Base-by-base conservation (phyloP, 768 basidiomycete species). In the Trametes punicea region DNA sequence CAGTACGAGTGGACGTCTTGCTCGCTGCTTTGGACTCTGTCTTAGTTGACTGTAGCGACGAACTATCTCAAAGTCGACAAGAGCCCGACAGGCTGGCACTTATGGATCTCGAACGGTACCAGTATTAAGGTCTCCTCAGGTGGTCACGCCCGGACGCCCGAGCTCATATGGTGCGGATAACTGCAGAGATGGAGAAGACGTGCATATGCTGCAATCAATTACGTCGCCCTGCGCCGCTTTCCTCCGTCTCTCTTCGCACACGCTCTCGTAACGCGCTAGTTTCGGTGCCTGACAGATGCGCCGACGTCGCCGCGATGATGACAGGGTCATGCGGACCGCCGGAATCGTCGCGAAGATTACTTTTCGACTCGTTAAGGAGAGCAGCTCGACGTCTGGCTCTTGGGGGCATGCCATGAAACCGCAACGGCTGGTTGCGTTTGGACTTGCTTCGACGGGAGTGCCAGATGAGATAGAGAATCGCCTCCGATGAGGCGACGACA, bases 391-490 rank as follows among this genome's bases (percentile, higher is more conserved):
- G 16, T n/a, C 10, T 34, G 10, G 33, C 7, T 13, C 8, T 20
- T 11, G 25, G 31, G 29, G 23, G 34, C 29, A 42, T 26, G 40
- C 16, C 31, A 29, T 26, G 51, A 26, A 33, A 4, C n/a, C 8
- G 21, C 44, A 21, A 45, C 64, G 64, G 18, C 3, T 41, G 55
- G 11, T 29, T 5, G 42, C 34, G 31, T 16, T 21, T 33, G 20
- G 45, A 31, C 60, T 77, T 78, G 64, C 76, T 77, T 63, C 73
- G 73, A 48, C 81, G 76, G 27, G 82, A 81, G 57, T 83, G 77
- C 87, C 86, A 90, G 33, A 91, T 87, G 59, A 88, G 72, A 69
- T 83, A 91, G 11, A 93, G 73, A 0, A 82, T 73, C 18, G 77
- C 79, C 68, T 93, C 90, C 10, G 90, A 77, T 3, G 82, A 69